Base-by-base conservation (phyloP, 2,329 filamentous ascomycete genomes). In the Apiospora malaysiana region DNA sequence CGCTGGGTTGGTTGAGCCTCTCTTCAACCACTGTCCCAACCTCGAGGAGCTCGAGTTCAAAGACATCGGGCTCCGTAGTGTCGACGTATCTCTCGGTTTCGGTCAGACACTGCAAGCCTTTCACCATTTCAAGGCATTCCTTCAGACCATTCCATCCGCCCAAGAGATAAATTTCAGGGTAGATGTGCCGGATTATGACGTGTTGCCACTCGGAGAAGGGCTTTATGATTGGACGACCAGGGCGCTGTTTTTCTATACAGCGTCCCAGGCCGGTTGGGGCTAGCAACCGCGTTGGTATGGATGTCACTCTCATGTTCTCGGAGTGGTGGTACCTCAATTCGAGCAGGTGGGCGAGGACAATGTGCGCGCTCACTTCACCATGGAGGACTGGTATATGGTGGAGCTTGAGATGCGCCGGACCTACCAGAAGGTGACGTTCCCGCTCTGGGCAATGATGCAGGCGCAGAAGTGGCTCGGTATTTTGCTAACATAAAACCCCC, bases 361-460 rank as follows among this genome's bases (percentile, higher is more conserved):
- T 65, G 74, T 78, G 68, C 74, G 74, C 66, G 74, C 73, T 7
- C 68, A 77, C 3, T 79, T 78, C 23, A 72, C 68, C 6, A 71
- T 76, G 27, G 73, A 76, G 68, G 75, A 76, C 66, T 77, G 77
- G 77, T 74, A 73, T 7, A 72, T 77, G 32, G 51, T 72, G 66
- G 72, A 73, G n/a, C 63, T 78, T 37, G 67, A 43, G 14, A 72
- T 77, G 75, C 27, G 69, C 69, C 71, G 76, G 4, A 74, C 75
- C 10, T 77, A 75, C 51, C 72, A 75, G 71, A 74, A 76, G 59
- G 65, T 68, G 68, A 71, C 66, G 10, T 66, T 71, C 18, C 37
- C 71, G 27, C 65, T 71, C 9, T n/a, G 25, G 27, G 21, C 49
- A 1, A 45, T 66, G 23, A 21, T 71, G 23, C n/a, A 59, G 27